Conservation (phyloP, 441 rosid species). For the Euphorbia schlechtendalii region DNA sequence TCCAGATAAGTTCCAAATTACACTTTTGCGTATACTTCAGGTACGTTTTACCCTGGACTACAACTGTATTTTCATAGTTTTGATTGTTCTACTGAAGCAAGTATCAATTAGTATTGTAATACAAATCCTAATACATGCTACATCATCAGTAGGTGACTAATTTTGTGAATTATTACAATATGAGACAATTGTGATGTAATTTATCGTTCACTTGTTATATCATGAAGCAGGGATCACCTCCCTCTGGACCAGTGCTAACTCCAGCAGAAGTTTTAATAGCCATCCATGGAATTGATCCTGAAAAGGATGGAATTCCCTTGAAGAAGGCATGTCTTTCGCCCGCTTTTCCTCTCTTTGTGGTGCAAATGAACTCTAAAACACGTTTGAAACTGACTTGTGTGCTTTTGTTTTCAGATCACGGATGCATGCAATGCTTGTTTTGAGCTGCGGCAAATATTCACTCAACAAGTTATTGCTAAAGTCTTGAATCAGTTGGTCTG, state of each 20-base stretch:
- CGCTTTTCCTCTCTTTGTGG: slow-evolving; percentile 4
- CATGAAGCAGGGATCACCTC: slow-evolving; percentile 61
- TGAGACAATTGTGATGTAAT: slow-evolving; percentile 11
- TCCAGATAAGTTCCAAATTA: slow-evolving; percentile 75
- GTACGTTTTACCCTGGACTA: slow-evolving; percentile 32
- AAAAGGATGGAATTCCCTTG: slow-evolving; percentile 83
- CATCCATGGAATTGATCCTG: slow-evolving; percentile 92
- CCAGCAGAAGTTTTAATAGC: slow-evolving; percentile 89
- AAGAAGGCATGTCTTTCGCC: slow-evolving; percentile 53
- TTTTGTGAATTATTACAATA: not conserved
- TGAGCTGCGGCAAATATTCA: slow-evolving; percentile 79
- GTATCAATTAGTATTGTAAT: not conserved
- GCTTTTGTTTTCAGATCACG: slow-evolving; percentile 56
- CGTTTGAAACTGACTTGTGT: slow-evolving; percentile 13
- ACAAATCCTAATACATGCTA: not conserved
- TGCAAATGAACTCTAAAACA: slow-evolving; percentile 5
- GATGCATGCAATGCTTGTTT: slow-evolving; percentile 98
- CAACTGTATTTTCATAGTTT: not conserved
- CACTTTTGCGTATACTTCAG: slow-evolving; percentile 69
- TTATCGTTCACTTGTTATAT: slow-evolving; percentile 11
- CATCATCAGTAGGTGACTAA: not conserved
- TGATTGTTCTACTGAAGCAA: not conserved
- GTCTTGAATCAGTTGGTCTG: slow-evolving; percentile 97
- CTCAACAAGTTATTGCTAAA: slow-evolving; percentile 94
- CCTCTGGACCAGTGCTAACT: slow-evolving; percentile 61